Evolutionary conservation across 78 protist species (phyloP), one percentile per base, ranked within the genome.

Genomic region (Dictyostelium brefeldianum): DNA sequence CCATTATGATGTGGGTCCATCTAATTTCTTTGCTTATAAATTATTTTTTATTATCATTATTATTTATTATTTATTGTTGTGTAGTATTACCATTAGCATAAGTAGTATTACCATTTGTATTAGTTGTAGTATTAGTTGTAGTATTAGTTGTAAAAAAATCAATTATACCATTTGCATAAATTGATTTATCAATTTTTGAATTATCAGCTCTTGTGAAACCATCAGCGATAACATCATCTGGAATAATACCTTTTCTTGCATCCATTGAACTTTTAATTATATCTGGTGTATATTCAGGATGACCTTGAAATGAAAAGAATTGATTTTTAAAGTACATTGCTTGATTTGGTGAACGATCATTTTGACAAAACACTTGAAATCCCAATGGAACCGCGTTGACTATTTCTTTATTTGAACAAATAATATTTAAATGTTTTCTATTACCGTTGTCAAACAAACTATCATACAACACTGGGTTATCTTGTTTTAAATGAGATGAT

Each of bases 201-300:
- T 59, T 29, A 65, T 87, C 57, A 1, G 93, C 93, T 22, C 83
- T 74, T 27, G 64, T 64, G 6, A 87, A 10, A 77, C 93, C 93
- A 74, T 74, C 93, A 2, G 25, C 93, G 31, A 87, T 87, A 18
- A 77, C 46, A 17, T 77, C 84, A 50, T 87, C 93, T 12, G 93
- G 93, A 1, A 87, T 87, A 9, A 87, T 36, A 31, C 93, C 93
- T 77, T 70, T 87, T 87, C 93, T 87, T 20, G 53, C 5, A 17
- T 3, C 1, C 1, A 87, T n/a, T 29, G 79, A n/a, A 1, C 50
- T 64, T 64, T 87, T 87, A 36, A 87, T 87, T 48, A 87, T 36
- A 29, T 56, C 56, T 48, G 85, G 85, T 62, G 93, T 87, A 64
- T 70, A 87, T 50, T 87, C 93, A 14, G 93, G 93, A 65, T 87